Evolutionary conservation across 2,329 filamentous ascomycete genomes (phyloP).

Genomic region (Hirsutella minnesotensis): DNA sequence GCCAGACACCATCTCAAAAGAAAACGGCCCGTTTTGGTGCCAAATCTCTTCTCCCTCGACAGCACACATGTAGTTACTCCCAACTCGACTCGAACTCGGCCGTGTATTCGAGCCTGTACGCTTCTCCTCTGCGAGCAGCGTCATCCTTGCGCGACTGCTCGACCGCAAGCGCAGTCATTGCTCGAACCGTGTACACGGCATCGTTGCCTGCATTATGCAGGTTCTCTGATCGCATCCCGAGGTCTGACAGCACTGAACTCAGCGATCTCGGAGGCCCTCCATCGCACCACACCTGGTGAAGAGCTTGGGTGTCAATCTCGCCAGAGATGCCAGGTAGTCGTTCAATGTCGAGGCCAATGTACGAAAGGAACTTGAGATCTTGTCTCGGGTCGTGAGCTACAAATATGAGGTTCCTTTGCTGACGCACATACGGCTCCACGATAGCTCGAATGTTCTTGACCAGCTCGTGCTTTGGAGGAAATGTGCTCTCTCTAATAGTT

Average conservation of each 20-base stretch:
- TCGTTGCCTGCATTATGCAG: constrained; percentile 89
- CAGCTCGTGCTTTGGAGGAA: constrained; percentile 23
- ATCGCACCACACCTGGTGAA: constrained; percentile 54
- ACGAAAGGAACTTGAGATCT: constrained; percentile 58
- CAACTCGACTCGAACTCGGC: background rate
- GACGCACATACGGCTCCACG: constrained; percentile 18
- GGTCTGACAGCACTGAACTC: constrained; percentile 44
- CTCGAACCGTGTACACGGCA: constrained; percentile 66
- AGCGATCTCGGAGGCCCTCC: constrained; percentile 45
- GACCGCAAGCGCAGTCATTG: constrained; percentile 43
- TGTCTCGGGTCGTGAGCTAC: constrained; percentile 62
- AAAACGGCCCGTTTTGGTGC: background rate
- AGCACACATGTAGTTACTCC: background rate
- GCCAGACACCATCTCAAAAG: background rate
- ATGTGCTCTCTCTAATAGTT: constrained; percentile 26
- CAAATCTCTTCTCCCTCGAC: constrained; percentile 3
- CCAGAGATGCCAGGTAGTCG: constrained; percentile 44
- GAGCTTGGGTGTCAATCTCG: constrained; percentile 57
- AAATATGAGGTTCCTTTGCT: constrained; percentile 49
- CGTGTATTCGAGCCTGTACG: constrained; percentile 7
- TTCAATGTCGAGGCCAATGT: constrained; percentile 50
- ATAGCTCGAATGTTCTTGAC: constrained; percentile 21
- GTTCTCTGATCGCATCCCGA: constrained; percentile 50
- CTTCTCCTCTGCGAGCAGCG: constrained; percentile 6
- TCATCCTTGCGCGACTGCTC: constrained; percentile 12